These are phyloP conservation scores for Morella rubra DNA, from an alignment of 306 rosid genomes.

Conservation along the genomic window DNA sequence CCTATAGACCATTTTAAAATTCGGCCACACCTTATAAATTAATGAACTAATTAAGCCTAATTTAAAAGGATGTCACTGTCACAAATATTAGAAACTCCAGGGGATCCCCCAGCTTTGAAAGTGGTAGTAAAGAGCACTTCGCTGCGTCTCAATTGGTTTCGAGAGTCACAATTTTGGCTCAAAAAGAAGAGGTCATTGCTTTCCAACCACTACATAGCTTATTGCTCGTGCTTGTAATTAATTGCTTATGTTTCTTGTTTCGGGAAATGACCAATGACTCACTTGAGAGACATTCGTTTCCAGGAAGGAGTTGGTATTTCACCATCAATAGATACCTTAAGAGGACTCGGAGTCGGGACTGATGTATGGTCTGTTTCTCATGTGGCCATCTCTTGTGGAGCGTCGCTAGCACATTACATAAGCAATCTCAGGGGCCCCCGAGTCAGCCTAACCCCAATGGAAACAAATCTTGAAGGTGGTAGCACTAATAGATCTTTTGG, in stretches of 20 bases:
- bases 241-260: constrained; percentile 28
- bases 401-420: not conserved
- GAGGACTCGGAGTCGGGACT: too few species aligned
- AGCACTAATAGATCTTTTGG: constrained; percentile 27
- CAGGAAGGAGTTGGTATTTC: not conserved
- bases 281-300: not conserved
- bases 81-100: too few species aligned
- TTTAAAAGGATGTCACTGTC: too few species aligned
- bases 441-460: not conserved
- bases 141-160: not conserved
- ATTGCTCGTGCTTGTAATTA: constrained; percentile 30
- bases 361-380: not conserved
- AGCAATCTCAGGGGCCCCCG: too few species aligned
- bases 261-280: constrained; percentile 1
- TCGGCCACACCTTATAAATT: too few species aligned
- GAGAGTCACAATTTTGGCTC: constrained; percentile 33
- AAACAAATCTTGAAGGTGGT: constrained; percentile 8
- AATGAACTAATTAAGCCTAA: too few species aligned
- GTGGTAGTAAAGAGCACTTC: not conserved
- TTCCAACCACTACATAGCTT: constrained; percentile 30
- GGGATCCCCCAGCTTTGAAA: not conserved
- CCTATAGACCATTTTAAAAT: too few species aligned
- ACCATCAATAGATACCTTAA: not conserved
- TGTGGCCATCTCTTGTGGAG: not conserved
- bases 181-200: constrained; percentile 31